Base-by-base conservation (phyloP, 345 rosid genomes). In the Bretschneidera sinensis region DNA sequence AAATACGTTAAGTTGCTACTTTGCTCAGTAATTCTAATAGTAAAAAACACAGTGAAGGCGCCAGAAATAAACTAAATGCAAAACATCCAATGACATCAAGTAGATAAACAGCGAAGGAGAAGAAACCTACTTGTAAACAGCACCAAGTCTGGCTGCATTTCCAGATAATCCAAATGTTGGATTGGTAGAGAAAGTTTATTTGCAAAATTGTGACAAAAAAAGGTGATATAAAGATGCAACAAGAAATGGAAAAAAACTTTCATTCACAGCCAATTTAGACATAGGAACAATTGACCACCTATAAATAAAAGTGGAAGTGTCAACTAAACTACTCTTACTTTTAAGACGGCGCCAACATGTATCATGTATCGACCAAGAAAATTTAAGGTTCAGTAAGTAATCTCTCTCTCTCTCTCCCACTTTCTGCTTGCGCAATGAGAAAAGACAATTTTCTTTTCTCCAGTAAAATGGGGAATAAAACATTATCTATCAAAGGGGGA, bases 91-190 rank as follows among this genome's bases (percentile, higher is more conserved):
- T 48, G 54, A 59, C 55, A 67, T 24, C 35, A 54, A 57, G 51
- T n/a, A 56, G 50, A 53, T 45, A 39, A 61, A 72, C 24, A 59
- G 28, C 0, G 51, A 73, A 20, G 43, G 75, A 49, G 56, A 65
- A 68, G 69, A 64, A 63, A 63, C 82, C 51, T 76, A 69, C 97
- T 96, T 85, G 92, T 88, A 75, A 92, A 88, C 61, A 92, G 87
- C 78, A 92, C 98, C 90, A 92, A 72, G 71, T 92, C 81, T 17
- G 96, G 92, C 95, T 88, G 91, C 87, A 83, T 33, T 71, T n/a
- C 17, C 24, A 65, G 51, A 5, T 70, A 83, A 48, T 56, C 24
- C 17, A 57, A 55, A 48, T 39, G 45, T 39, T 39, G 10, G 45
- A 14, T 1, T 39, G 15, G 45, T 39, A 39, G 45, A 14, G 11